phyloP scores from a whole-genome alignment of 805 yeast species.

The Candida andamanensis region DNA sequence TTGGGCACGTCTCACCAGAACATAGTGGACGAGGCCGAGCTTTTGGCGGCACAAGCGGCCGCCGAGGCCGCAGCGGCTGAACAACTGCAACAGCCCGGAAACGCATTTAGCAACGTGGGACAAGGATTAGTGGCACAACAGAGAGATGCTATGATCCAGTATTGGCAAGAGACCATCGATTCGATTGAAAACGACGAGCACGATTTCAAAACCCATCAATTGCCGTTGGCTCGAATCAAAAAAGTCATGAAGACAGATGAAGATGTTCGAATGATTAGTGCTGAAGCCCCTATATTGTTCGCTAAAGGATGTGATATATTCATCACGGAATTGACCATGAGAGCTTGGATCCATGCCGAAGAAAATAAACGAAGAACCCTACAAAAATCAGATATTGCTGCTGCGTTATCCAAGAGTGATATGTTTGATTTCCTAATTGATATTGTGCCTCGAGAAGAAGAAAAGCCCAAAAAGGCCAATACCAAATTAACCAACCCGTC shows the following conservation, averaged over 20 bases:
- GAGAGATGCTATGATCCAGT: conserved; percentile 86
- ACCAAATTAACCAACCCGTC: conserved; percentile 1
- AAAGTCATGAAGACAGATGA: conserved; percentile 98
- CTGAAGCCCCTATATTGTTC: conserved; percentile 95
- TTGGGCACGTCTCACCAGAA: conserved; percentile 13
- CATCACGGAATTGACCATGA: conserved; percentile 94
- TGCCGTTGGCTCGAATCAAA: conserved; percentile 93
- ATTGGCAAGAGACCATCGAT: conserved; percentile 96
- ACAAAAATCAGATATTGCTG: conserved; percentile 91
- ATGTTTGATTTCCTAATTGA: conserved; percentile 97
- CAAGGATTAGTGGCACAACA: conserved; percentile 83
- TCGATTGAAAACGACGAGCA: conserved; percentile 83
- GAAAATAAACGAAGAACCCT: conserved; percentile 91
- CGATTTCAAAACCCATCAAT: conserved; percentile 88
- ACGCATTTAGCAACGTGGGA: conserved; percentile 84
- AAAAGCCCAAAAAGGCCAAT: conserved; percentile 42
- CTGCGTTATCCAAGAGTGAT: conserved; percentile 89
- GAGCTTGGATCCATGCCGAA: conserved; percentile 99
- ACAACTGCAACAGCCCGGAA: conserved; percentile 46
- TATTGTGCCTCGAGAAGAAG: conserved; percentile 89
- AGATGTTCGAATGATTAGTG: conserved; percentile 95
- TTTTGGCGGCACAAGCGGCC: conserved; percentile 42
- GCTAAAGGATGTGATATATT: conserved; percentile 98
- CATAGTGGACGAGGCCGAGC: conserved; percentile 37
- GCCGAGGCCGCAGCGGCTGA: conserved; percentile 45